A percentile compares a stretch with the other conserved stretches of the same genome.
Conservation (phyloP, 192 early-diverging fungal species). For the Backusella morwellensis region DNA sequence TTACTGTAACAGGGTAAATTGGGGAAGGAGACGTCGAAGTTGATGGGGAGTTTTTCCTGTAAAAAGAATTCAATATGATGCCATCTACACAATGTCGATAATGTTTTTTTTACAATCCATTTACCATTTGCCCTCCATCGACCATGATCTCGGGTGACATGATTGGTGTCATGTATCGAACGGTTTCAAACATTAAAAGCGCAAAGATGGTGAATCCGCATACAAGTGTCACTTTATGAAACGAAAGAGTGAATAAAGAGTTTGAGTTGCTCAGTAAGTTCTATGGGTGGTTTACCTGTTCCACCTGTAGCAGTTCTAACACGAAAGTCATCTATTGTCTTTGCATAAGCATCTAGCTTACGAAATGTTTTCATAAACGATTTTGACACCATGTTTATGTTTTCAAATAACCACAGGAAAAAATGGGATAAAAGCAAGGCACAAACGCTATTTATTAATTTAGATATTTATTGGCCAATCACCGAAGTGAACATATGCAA, state of each 20-base stretch:
- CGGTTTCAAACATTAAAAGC: conserved; percentile 79
- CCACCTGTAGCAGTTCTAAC: conserved; percentile 77
- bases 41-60: conserved; percentile 81
- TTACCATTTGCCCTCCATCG: conserved; percentile 67
- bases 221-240: conserved; percentile 69
- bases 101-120: background rate
- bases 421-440: background rate
- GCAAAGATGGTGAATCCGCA: conserved; percentile 66
- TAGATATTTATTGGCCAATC: background rate
- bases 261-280: background rate
- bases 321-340: conserved; percentile 93
- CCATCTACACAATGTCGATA: background rate
- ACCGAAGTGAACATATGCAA: background rate
- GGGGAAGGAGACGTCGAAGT: conserved; percentile 87
- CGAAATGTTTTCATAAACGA: conserved; percentile 49
- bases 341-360: conserved; percentile 85
- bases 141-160: conserved; percentile 76
- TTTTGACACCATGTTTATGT: conserved; percentile 21
- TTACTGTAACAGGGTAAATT: conserved; percentile 82
- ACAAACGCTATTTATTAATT: background rate
- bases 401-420: background rate
- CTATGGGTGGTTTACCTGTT: conserved; percentile 40
- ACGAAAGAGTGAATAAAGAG: background rate
- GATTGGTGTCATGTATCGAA: conserved; percentile 69
- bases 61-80: background rate